Percentiles rank a stretch among this genome's conserved stretches.
These are phyloP conservation scores for Diaporthe citriasiana DNA, from an alignment of 2,329 filamentous ascomycete genomes.

Conservation along the genomic window DNA sequence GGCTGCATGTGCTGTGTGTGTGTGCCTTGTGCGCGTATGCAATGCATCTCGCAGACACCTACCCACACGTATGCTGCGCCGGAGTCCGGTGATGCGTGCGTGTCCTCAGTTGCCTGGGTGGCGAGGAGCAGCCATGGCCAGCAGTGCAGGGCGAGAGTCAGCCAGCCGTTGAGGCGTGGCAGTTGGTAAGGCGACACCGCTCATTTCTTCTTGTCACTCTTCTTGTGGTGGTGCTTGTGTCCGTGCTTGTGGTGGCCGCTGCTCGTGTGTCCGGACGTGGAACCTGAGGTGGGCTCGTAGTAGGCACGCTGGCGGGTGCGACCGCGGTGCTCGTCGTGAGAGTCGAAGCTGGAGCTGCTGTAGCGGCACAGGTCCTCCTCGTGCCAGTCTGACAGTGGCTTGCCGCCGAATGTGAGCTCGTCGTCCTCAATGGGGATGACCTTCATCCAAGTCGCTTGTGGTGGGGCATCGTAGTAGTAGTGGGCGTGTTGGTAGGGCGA, in stretches of 20 bases:
- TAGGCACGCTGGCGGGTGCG: slow-evolving; percentile 55
- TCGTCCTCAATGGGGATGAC: slow-evolving; percentile 72
- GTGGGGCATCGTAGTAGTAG: slow-evolving; percentile 37
- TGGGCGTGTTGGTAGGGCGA: slow-evolving; percentile 38
- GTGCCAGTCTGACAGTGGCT: slow-evolving; percentile 71
- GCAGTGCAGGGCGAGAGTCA: neutral
- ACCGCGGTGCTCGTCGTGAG: slow-evolving; percentile 57
- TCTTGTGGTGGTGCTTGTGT: slow-evolving; percentile 40
- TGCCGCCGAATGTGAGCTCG: slow-evolving; percentile 72
- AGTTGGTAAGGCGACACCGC: neutral
- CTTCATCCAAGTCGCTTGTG: slow-evolving; percentile 61
- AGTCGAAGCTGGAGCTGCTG: slow-evolving; percentile 53
- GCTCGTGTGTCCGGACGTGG: neutral
- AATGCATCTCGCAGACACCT: slow-evolving; percentile 17
- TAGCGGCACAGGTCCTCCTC: slow-evolving; percentile 68
- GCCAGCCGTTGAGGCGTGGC: neutral
- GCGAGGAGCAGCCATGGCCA: neutral
- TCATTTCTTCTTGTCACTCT: slow-evolving; percentile 38
- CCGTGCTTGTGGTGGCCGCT: slow-evolving; percentile 41
- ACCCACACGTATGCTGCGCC: slow-evolving; percentile 8
- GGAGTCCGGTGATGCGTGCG: slow-evolving; percentile 6
- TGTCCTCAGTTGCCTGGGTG: neutral
- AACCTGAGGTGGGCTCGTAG: slow-evolving; percentile 11
- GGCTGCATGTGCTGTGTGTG: slow-evolving; percentile 1
- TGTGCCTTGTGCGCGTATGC: slow-evolving; percentile 5